A percentile compares a stretch with the other conserved stretches of the same genome.
Conservation (phyloP, 2,329 filamentous ascomycete genomes). For the Aspergillus niger region DNA sequence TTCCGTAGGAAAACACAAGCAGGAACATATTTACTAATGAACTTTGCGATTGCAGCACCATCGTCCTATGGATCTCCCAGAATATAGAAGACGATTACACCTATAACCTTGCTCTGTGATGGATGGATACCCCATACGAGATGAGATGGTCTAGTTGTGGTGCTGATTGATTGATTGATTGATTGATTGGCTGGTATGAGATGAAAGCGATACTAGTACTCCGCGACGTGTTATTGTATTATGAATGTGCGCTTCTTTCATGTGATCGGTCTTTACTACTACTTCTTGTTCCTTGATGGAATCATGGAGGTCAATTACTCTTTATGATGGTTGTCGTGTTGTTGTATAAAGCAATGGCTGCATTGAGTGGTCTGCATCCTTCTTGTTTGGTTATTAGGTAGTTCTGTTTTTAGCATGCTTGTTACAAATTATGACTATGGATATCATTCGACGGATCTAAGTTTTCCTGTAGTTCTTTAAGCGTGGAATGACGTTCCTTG, state of each 20-base stretch:
- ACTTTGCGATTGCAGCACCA: constrained; percentile 50
- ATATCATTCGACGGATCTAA: not conserved
- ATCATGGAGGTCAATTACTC: too few species aligned
- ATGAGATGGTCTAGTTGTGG: not conserved
- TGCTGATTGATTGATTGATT: constrained; percentile 1
- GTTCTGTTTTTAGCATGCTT: not conserved
- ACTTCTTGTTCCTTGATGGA: not conserved
- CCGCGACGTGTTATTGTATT: constrained; percentile 1
- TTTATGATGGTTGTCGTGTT: not conserved
- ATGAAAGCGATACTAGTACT: not conserved
- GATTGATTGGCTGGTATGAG: constrained; percentile 1
- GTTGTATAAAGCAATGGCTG: not conserved
- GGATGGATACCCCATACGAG: not conserved
- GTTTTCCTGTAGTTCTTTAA: not conserved
- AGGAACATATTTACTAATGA: constrained; percentile 16
- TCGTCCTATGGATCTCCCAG: constrained; percentile 69
- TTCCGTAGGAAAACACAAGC: not conserved
- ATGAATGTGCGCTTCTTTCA: not conserved
- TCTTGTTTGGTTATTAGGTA: not conserved
- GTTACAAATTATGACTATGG: not conserved
- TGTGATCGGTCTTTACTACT: not conserved
- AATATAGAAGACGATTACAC: constrained; percentile 75
- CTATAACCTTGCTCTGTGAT: constrained; percentile 65
- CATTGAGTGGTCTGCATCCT: not conserved
- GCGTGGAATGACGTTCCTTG: not conserved